Percentiles rank a stretch among this genome's conserved stretches.
Evolutionary conservation across 176 grass and related monocot genomes (phyloP).

Genomic region (Dactylis glomerata): DNA sequence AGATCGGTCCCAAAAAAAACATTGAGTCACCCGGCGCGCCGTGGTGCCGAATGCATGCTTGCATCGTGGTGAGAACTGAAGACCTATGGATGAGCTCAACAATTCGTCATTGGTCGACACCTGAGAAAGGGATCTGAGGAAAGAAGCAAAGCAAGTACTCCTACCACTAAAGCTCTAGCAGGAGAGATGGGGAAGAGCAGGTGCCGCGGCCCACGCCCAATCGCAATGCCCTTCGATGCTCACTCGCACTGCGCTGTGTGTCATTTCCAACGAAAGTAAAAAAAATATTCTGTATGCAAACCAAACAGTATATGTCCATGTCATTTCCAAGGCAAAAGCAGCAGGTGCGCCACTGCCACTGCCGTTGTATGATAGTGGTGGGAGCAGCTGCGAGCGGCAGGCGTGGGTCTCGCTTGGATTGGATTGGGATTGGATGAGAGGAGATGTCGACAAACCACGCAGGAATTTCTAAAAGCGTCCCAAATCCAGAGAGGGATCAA

Average conservation of each 20-base stretch:
- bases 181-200: conserved; percentile 10
- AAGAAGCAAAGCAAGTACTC: not conserved
- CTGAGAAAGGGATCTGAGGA: conserved; percentile 14
- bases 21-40: no score
- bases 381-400: conserved; percentile 17
- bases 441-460: conserved; percentile 12
- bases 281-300: conserved; percentile 52
- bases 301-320: conserved; percentile 52
- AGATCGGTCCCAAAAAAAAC: no score
- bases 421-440: conserved; percentile 14
- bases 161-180: not conserved
- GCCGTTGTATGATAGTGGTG: conserved; percentile 8
- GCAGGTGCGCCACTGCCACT: conserved; percentile 44
- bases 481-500: conserved; percentile 21
- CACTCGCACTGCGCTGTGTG: conserved; percentile 46
- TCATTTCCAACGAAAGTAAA: conserved; percentile 85
- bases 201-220: conserved; percentile 26
- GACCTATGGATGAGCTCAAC: not conserved
- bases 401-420: not conserved
- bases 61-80: not conserved
- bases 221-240: conserved; percentile 22
- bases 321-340: conserved; percentile 87
- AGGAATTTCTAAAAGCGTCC: conserved; percentile 29
- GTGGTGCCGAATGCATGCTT: not conserved
- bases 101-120: conserved; percentile 25